phyloP scores from a whole-genome alignment of 345 rosid species.

The Alliaria petiolata region DNA sequence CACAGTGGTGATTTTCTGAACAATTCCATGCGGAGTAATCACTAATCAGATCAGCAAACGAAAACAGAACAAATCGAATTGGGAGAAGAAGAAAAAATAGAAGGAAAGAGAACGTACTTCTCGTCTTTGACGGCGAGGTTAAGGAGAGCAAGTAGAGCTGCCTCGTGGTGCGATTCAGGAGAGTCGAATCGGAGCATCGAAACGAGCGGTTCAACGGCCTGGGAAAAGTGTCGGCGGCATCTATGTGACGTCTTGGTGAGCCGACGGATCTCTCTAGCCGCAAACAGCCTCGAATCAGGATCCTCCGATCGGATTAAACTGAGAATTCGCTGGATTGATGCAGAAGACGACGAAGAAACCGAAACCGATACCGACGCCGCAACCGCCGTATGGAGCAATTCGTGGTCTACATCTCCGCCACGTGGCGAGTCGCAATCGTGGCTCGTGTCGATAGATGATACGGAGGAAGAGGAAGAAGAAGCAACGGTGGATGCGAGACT shows the following conservation, averaged over 20 bases:
- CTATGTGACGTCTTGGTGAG: constrained; percentile 85
- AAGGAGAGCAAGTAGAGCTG: constrained; percentile 89
- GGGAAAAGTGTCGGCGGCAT: constrained; percentile 76
- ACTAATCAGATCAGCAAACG: constrained; percentile 5
- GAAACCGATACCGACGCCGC: constrained; percentile 5
- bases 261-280: constrained; percentile 84
- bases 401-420: constrained; percentile 40
- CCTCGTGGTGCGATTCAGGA: constrained; percentile 46
- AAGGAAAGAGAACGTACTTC: constrained; percentile 42
- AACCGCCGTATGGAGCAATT: constrained; percentile 36
- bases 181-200: constrained; percentile 63
- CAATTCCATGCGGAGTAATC: not conserved
- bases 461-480: constrained; percentile 28
- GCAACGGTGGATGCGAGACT: constrained; percentile 14
- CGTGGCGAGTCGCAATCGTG: constrained; percentile 53
- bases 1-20: not conserved
- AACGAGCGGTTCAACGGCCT: constrained; percentile 72
- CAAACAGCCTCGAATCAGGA: constrained; percentile 56
- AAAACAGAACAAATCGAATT: constrained; percentile 7
- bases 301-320: constrained; percentile 49
- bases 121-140: constrained; percentile 98
- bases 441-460: constrained; percentile 41
- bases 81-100: not conserved
- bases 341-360: constrained; percentile 36
- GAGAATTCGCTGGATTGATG: constrained; percentile 52